Percentiles rank a stretch among this genome's conserved stretches.
Conservation (phyloP, 371 early-diverging fungal genomes). For the Syncephalastrum racemosum region DNA sequence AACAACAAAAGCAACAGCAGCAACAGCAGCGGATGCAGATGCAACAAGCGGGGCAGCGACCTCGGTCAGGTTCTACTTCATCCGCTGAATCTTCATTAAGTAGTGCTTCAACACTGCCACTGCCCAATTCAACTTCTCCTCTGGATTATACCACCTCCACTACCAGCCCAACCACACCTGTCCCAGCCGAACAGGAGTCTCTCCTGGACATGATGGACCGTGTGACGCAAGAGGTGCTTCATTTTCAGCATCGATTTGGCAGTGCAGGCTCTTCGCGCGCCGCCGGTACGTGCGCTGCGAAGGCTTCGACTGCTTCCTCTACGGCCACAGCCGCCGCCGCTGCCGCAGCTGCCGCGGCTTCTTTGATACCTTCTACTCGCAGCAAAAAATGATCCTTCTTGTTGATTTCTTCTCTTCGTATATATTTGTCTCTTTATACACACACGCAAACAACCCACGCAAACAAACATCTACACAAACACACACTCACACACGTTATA, state of each 20-base stretch:
- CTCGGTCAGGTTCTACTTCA: slow-evolving; percentile 19
- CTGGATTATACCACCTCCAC: slow-evolving; percentile 3
- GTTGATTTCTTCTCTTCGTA: no score
- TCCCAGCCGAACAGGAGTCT: slow-evolving; percentile 22
- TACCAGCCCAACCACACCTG: slow-evolving; percentile 21
- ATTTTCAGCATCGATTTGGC: slow-evolving; percentile 44
- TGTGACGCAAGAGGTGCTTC: slow-evolving; percentile 38
- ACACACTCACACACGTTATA: slow-evolving; percentile 6
- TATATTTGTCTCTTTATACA: background rate
- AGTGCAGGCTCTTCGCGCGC: background rate
- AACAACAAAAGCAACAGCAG: background rate
- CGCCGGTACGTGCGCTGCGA: no score
- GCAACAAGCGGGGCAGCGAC: slow-evolving; percentile 1
- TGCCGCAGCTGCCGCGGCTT: no score
- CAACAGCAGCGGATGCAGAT: background rate
- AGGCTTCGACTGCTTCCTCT: no score
- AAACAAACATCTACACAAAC: slow-evolving; percentile 2
- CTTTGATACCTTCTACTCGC: no score
- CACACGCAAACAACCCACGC: no score
- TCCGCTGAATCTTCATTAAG: slow-evolving; percentile 28
- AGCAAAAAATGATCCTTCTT: no score
- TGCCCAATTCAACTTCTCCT: slow-evolving; percentile 15
- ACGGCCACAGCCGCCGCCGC: no score
- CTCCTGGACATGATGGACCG: slow-evolving; percentile 42
- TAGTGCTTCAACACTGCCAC: slow-evolving; percentile 43